A percentile compares a stretch with the other conserved stretches of the same genome.
Evolutionary conservation across 1,284 basidiomycete genomes (phyloP).

Genomic region (Bjerkandera adusta): DNA sequence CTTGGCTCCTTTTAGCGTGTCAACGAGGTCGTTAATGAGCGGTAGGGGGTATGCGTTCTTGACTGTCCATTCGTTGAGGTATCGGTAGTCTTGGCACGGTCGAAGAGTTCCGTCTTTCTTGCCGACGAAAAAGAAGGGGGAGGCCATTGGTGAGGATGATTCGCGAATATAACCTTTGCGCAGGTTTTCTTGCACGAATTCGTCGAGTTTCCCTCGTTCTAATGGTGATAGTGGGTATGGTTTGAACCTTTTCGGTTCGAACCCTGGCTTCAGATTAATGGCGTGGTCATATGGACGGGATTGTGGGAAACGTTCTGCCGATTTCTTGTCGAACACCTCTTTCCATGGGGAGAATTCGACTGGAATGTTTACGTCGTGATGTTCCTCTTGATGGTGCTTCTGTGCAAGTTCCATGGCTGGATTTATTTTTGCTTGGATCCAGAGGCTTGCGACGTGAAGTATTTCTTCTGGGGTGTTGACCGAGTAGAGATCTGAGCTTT

Average conservation of each 20-base stretch:
- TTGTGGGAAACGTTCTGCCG: conserved; percentile 22
- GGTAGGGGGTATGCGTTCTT: conserved; percentile 24
- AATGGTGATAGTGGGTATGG: conserved; percentile 3
- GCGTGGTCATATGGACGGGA: conserved; percentile 22
- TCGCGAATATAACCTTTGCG: conserved; percentile 27
- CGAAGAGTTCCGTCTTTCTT: conserved; percentile 22
- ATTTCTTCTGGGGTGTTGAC: neutral
- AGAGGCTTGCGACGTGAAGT: neutral
- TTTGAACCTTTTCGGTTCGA: neutral
- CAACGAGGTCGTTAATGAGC: conserved; percentile 28
- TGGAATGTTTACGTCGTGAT: conserved; percentile 9
- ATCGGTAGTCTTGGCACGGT: conserved; percentile 19
- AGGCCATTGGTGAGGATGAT: conserved; percentile 27
- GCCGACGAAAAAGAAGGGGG: conserved; percentile 25
- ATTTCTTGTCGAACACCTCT: conserved; percentile 23
- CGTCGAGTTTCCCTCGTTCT: conserved; percentile 22
- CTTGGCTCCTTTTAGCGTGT: conserved; percentile 23
- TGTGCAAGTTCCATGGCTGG: conserved; percentile 6
- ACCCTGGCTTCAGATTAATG: conserved; percentile 18
- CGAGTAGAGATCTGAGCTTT: neutral
- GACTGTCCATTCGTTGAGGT: conserved; percentile 16
- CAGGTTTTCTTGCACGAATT: conserved; percentile 27
- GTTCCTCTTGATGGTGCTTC: neutral
- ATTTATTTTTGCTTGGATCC: neutral
- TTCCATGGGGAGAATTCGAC: conserved; percentile 16